A percentile compares a stretch with the other conserved stretches of the same genome.
Evolutionary conservation across 2,329 filamentous ascomycete species (phyloP).

Genomic region (Venturia nashicola): DNA sequence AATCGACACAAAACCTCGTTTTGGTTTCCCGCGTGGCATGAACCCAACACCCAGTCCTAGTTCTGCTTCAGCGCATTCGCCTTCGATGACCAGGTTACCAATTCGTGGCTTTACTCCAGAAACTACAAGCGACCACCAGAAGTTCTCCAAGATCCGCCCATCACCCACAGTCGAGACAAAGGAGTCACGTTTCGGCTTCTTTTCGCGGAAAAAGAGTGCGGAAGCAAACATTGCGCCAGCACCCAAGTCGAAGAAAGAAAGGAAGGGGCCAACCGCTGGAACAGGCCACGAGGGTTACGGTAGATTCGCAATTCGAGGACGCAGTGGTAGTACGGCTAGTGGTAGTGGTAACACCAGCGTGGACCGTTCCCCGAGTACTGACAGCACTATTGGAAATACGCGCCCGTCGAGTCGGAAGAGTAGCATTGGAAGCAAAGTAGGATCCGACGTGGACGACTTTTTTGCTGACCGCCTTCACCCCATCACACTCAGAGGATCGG

Average conservation of each 20-base stretch:
- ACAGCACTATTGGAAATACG: slow-evolving; percentile 26
- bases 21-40: slow-evolving; percentile 13
- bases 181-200: slow-evolving; percentile 64
- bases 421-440: slow-evolving; percentile 26
- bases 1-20: slow-evolving; percentile 14
- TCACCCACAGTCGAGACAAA: slow-evolving; percentile 44
- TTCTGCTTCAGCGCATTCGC: slow-evolving; percentile 17
- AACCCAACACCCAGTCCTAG: slow-evolving; percentile 26
- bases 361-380: slow-evolving; percentile 32
- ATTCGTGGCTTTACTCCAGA: slow-evolving; percentile 27
- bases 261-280: slow-evolving; percentile 78
- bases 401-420: slow-evolving; percentile 27
- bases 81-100: slow-evolving; percentile 13
- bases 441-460: slow-evolving; percentile 33
- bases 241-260: slow-evolving; percentile 44
- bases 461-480: slow-evolving; percentile 32
- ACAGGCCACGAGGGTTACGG: slow-evolving; percentile 87
- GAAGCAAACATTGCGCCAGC: slow-evolving; percentile 33
- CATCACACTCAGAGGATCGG: slow-evolving; percentile 31
- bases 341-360: slow-evolving; percentile 29
- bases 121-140: slow-evolving; percentile 23
- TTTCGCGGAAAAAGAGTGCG: slow-evolving; percentile 59
- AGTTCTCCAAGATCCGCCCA: slow-evolving; percentile 19
- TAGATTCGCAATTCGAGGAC: slow-evolving; percentile 46
- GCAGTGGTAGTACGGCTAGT: slow-evolving; percentile 48